A percentile compares a stretch with the other conserved stretches of the same genome.
These are phyloP conservation scores for Diospyros kaki DNA, from an alignment of 148 eudicot species.

Conservation along the genomic window DNA sequence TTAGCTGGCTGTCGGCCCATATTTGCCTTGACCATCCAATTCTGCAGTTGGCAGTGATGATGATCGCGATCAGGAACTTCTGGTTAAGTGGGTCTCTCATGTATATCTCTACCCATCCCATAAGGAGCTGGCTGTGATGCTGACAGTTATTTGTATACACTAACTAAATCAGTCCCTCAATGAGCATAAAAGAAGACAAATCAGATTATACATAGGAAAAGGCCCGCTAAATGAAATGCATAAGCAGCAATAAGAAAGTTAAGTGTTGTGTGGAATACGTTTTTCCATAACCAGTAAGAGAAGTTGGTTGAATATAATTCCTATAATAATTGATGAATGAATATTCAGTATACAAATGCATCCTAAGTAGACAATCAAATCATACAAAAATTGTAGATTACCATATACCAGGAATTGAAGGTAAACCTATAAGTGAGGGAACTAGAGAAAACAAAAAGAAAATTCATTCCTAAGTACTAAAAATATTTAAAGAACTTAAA, in stretches of 20 bases:
- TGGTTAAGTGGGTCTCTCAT: background rate
- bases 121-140: background rate
- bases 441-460: background rate
- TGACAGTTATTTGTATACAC: background rate
- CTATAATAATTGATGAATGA: background rate
- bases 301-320: background rate
- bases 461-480: background rate
- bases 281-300: background rate
- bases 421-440: background rate
- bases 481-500: conserved; percentile 1
- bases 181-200: background rate
- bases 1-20: background rate
- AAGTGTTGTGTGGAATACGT: too few relatives aligned
- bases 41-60: background rate
- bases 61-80: background rate
- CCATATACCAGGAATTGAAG: background rate
- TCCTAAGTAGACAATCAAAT: background rate
- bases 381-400: background rate
- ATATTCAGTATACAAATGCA: conserved; percentile 9
- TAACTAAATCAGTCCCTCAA: conserved; percentile 1
- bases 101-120: background rate
- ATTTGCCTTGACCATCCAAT: background rate
- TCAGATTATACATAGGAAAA: background rate
- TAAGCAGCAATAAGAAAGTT: background rate
- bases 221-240: background rate